Evolutionary conservation across 306 rosid genomes (phyloP), one percentile per base, ranked within the genome.

Genomic region (Rosa multiflora): DNA sequence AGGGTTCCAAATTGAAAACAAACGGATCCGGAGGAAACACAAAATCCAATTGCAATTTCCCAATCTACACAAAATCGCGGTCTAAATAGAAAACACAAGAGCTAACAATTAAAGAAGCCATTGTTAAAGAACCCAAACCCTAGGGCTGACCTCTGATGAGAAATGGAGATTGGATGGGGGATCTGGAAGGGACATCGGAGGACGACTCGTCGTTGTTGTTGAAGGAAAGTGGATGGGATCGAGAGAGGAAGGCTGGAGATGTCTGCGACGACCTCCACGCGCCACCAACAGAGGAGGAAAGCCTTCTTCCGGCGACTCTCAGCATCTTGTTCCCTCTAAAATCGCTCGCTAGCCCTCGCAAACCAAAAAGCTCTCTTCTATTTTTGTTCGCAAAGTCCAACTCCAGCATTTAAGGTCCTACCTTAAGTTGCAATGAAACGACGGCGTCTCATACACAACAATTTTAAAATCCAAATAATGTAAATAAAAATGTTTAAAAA

Each of bases 171-270:
- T 58, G 80, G 42, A 69, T 72, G 20, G 20, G 52, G 63, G 84
- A 88, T 87, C 85, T 72, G 73, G 78, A 82, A 35, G 62, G 29
- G 67, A 70, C 78, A 11, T 73, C 72, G 66, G 86, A 67, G 4
- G 88, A 72, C 10, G 82, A 42, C 48, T 79, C 76, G 55, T 77
- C 76, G 69, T 48, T 15, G 23, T 44, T 44, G 18, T 44, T 62
- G 72, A 42, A 2, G 51, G 52, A 76, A 32, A 47, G 29, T 17
- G 62, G 72, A 46, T 32, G 59, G 12, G 79, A 76, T 44, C 72
- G 14, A 37, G 62, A 47, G 37, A 18, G 6, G 3, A 46, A 29
- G 29, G 72, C 61, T 1, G 72, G 59, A 72, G 79, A 0, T 1
- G 71, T 20, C 47, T 61, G 70, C 32, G 59, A 46, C 10, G 62